These are phyloP conservation scores for Moniliophthora roreri DNA, from an alignment of 1,284 basidiomycete genomes.

Conservation along the genomic window DNA sequence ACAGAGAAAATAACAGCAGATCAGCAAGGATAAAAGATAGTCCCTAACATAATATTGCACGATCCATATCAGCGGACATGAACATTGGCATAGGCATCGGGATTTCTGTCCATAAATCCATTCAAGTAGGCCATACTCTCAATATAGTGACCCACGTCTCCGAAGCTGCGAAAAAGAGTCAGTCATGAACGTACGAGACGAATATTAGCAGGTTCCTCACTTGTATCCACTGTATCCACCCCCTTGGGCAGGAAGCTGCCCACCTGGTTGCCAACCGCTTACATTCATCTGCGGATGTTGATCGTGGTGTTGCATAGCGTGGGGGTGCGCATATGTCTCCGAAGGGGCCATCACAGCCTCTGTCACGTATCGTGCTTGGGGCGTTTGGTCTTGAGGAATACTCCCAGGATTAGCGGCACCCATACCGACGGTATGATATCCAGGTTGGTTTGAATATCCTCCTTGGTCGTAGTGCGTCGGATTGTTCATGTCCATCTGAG, in stretches of 20 bases:
- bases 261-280: neutral
- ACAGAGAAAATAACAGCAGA: too few relatives aligned
- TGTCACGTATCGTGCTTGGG: too few relatives aligned
- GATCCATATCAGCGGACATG: too few relatives aligned
- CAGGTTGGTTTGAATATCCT: too few relatives aligned
- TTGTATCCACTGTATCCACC: neutral
- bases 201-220: neutral
- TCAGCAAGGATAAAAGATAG: too few relatives aligned
- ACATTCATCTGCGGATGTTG: neutral
- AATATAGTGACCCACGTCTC: neutral
- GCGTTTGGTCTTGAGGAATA: too few relatives aligned
- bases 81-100: too few relatives aligned
- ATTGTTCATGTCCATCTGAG: too few relatives aligned
- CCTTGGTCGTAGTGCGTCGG: too few relatives aligned
- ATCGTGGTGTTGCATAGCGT: neutral
- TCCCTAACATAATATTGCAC: too few relatives aligned
- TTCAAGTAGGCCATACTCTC: constrained; percentile 4
- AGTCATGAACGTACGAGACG: neutral
- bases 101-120: neutral
- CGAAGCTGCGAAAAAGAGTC: neutral
- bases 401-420: too few relatives aligned
- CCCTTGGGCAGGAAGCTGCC: neutral
- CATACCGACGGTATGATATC: too few relatives aligned
- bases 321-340: neutral
- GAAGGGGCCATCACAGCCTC: neutral